Conservation (phyloP, 768 basidiomycete species). For the Xerocomus brunneocitrinus region DNA sequence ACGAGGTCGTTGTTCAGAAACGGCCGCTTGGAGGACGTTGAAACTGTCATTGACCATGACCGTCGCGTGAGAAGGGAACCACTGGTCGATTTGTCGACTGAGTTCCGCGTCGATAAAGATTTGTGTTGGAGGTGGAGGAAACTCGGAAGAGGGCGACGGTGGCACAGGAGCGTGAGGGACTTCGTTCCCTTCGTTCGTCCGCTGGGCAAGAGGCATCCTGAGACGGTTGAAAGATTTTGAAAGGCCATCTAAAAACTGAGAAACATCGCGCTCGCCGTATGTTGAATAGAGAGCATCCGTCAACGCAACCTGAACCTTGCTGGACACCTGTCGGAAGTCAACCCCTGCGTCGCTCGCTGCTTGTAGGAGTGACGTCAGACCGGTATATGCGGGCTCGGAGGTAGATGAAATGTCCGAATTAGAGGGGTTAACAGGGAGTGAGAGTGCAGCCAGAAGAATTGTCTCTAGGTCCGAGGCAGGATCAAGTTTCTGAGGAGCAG, state of each 20-base stretch:
- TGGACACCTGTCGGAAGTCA: conserved; percentile 25
- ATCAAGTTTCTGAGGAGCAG: conserved; percentile 34
- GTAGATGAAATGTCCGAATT: not conserved
- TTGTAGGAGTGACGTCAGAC: conserved; percentile 40
- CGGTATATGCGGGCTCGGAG: conserved; percentile 33
- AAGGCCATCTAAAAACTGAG: conserved; percentile 21
- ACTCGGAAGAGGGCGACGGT: conserved; percentile 9
- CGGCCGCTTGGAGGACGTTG: conserved; percentile 42
- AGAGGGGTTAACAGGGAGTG: conserved; percentile 20
- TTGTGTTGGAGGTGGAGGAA: conserved; percentile 6
- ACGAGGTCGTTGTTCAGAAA: conserved; percentile 34
- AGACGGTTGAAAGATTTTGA: conserved; percentile 16
- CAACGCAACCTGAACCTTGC: conserved; percentile 16
- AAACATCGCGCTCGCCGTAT: conserved; percentile 16
- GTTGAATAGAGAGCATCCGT: conserved; percentile 25
- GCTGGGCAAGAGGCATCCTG: conserved; percentile 18
- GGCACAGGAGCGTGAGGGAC: conserved; percentile 9
- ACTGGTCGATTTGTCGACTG: conserved; percentile 32
- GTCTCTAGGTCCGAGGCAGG: conserved; percentile 40
- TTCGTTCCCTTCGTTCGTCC: conserved; percentile 3
- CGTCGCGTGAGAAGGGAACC: conserved; percentile 26
- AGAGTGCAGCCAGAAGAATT: conserved; percentile 38
- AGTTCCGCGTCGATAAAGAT: conserved; percentile 25
- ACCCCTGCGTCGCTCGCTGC: conserved; percentile 34
- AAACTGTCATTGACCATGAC: conserved; percentile 41